Evolutionary conservation across 2,329 filamentous ascomycete species (phyloP).

Genomic region (Alternaria sp.): DNA sequence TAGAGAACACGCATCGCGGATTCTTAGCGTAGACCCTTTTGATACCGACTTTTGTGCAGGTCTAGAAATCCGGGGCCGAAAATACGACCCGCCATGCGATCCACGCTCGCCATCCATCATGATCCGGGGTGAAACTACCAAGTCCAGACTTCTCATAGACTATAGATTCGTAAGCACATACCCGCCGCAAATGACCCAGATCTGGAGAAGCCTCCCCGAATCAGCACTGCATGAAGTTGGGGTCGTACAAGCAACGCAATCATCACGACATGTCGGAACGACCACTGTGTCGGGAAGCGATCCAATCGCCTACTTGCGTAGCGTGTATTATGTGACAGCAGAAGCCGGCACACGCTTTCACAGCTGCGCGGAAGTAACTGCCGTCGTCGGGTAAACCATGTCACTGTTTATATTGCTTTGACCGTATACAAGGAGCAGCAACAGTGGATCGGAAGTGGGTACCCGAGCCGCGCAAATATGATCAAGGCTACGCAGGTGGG

Average conservation of each 20-base stretch:
- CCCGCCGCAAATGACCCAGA: neutral
- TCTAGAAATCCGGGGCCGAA: neutral
- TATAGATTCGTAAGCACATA: neutral
- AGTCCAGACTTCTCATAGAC: neutral
- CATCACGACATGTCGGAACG: neutral
- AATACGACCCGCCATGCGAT: neutral
- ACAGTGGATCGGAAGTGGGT: neutral
- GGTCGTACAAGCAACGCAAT: neutral
- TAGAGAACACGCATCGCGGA: neutral
- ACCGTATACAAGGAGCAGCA: neutral
- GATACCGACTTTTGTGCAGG: neutral
- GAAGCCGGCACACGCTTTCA: neutral
- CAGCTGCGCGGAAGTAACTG: neutral
- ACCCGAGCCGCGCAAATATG: neutral
- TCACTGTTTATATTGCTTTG: neutral
- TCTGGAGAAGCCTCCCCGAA: neutral
- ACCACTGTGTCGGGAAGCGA: neutral
- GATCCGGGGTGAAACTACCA: neutral
- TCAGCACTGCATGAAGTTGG: neutral
- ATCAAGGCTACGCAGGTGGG: neutral
- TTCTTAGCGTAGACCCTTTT: neutral
- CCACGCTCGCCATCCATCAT: neutral
- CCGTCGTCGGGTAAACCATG: neutral
- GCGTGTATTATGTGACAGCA: neutral
- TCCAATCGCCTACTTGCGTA: neutral